phyloP scores from a whole-genome alignment of 192 early-diverging fungal genomes.

The Fimicolochytrium jonesii region DNA sequence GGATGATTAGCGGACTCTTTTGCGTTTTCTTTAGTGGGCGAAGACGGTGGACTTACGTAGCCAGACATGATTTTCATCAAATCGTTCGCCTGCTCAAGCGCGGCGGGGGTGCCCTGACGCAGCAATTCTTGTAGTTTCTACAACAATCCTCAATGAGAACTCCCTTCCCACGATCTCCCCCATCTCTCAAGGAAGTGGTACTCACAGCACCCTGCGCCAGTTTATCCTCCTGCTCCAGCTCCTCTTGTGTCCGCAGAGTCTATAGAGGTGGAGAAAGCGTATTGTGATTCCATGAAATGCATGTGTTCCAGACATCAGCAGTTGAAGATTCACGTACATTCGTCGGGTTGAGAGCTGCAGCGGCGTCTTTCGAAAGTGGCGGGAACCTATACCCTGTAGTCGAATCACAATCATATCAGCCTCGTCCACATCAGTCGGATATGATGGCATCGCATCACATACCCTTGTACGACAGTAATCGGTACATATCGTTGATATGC shows the following conservation, averaged over 20 bases:
- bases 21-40: too few species aligned
- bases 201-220: slow-evolving; percentile 75
- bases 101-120: slow-evolving; percentile 86
- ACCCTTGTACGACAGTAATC: slow-evolving; percentile 85
- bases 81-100: slow-evolving; percentile 92
- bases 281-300: neutral
- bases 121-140: slow-evolving; percentile 96
- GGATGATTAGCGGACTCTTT: too few species aligned
- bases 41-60: slow-evolving; percentile 60
- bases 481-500: slow-evolving; percentile 94
- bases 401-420: neutral
- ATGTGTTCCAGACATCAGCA: neutral
- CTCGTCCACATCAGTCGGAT: too few species aligned
- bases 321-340: too few species aligned
- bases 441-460: neutral
- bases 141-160: slow-evolving; percentile 13
- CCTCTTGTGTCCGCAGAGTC: slow-evolving; percentile 84
- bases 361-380: slow-evolving; percentile 52
- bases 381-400: slow-evolving; percentile 71
- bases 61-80: slow-evolving; percentile 98
- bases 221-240: slow-evolving; percentile 93
- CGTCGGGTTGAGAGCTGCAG: slow-evolving; percentile 53
- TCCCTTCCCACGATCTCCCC: neutral
- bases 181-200: neutral
- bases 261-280: slow-evolving; percentile 15